Conservation (phyloP, 2,329 filamentous ascomycete genomes). For the Leptographium radiaticola region DNA sequence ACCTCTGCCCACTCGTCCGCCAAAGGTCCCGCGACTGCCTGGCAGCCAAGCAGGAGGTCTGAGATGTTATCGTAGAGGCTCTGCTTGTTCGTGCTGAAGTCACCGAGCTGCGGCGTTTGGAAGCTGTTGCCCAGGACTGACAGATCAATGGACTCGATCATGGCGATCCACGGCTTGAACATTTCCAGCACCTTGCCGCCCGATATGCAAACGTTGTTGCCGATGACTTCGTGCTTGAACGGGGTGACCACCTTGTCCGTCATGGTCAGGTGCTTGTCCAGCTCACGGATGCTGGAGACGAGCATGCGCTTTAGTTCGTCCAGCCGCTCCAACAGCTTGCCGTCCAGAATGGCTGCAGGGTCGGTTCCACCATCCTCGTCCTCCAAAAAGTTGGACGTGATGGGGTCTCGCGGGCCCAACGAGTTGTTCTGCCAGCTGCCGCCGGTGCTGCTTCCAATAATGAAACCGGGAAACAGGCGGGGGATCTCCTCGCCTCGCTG, state of each 20-base stretch:
- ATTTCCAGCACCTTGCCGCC: constrained; percentile 73
- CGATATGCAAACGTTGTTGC: constrained; percentile 68
- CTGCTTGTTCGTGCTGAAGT: constrained; percentile 87
- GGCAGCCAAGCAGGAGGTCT: constrained; percentile 76
- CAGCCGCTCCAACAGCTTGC: constrained; percentile 64
- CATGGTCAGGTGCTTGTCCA: constrained; percentile 71
- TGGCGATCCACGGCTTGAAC: constrained; percentile 79
- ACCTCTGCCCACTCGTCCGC: constrained; percentile 93
- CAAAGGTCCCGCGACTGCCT: constrained; percentile 80
- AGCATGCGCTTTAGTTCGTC: constrained; percentile 79
- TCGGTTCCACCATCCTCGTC: constrained; percentile 63
- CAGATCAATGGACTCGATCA: constrained; percentile 85
- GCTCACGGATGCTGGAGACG: constrained; percentile 69
- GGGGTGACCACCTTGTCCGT: constrained; percentile 73
- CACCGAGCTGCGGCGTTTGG: constrained; percentile 72
- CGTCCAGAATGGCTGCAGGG: constrained; percentile 61
- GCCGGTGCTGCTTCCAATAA: constrained; percentile 69
- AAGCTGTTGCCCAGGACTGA: constrained; percentile 64
- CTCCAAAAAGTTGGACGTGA: constrained; percentile 74
- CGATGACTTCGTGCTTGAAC: constrained; percentile 64
- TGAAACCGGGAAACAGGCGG: constrained; percentile 85
- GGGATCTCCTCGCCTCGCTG: constrained; percentile 89
- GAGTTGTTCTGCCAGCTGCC: constrained; percentile 79
- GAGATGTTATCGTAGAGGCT: constrained; percentile 86
- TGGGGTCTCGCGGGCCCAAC: constrained; percentile 51